phyloP scores from a whole-genome alignment of 148 eudicot species.

The Fagopyrum homotropicum region DNA sequence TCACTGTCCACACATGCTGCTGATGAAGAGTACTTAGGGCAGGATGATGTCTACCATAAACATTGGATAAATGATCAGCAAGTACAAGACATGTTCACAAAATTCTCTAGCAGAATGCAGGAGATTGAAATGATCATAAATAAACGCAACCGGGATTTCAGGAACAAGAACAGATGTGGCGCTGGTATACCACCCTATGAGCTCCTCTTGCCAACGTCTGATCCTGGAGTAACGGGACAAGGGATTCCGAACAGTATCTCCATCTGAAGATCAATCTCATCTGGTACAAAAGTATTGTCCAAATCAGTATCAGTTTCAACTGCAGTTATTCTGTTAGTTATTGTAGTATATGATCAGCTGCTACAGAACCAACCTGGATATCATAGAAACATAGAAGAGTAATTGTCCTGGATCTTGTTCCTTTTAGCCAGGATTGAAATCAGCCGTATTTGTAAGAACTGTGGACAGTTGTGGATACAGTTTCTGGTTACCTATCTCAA shows the following conservation, averaged over 20 bases:
- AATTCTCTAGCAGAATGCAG: slow-evolving; percentile 42
- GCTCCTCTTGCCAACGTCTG: slow-evolving; percentile 75
- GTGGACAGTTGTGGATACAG: background rate
- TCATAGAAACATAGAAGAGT: background rate
- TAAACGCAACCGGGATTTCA: slow-evolving; percentile 49
- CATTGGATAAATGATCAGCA: slow-evolving; percentile 43
- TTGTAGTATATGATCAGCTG: background rate
- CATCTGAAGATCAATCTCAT: slow-evolving; percentile 29
- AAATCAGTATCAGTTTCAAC: background rate
- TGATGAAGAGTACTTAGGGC: slow-evolving; percentile 76
- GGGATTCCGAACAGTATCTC: slow-evolving; percentile 93
- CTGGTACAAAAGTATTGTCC: background rate
- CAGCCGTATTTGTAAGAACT: background rate
- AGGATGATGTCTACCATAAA: slow-evolving; percentile 35
- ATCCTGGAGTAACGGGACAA: slow-evolving; percentile 83
- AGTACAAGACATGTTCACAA: slow-evolving; percentile 35
- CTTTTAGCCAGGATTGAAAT: background rate
- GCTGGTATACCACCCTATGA: slow-evolving; percentile 95
- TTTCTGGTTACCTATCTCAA: no score
- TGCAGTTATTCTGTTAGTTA: background rate
- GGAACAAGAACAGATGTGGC: slow-evolving; percentile 58
- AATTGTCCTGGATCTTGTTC: background rate
- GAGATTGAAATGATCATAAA: slow-evolving; percentile 57
- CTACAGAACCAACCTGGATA: background rate
- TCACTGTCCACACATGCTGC: slow-evolving; percentile 79